phyloP scores from a whole-genome alignment of 2,329 filamentous ascomycete genomes.

The Alternaria sp. region DNA sequence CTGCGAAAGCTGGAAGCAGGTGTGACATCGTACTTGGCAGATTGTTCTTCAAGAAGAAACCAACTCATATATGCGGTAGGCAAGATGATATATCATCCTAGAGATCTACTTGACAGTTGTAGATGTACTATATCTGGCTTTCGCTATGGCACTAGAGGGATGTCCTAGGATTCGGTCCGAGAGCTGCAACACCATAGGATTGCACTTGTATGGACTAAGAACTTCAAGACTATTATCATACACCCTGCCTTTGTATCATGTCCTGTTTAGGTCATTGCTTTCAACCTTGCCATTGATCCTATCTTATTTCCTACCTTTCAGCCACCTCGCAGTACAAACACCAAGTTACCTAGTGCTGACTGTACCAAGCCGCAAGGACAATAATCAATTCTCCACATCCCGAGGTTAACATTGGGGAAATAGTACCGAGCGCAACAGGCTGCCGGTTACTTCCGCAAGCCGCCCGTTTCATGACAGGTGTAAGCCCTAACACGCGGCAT shows the following conservation, averaged over 20 bases:
- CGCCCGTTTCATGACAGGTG: not conserved
- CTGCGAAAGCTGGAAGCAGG: not conserved
- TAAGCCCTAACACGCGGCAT: constrained; percentile 2
- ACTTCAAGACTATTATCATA: no score
- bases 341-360: not conserved
- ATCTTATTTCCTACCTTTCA: not conserved
- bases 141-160: not conserved
- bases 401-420: not conserved
- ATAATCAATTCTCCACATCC: not conserved
- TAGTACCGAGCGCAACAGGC: not conserved
- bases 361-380: not conserved
- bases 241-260: not conserved
- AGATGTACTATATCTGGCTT: not conserved
- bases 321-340: not conserved
- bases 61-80: not conserved
- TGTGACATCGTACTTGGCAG: not conserved
- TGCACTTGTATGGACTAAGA: no score
- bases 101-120: not conserved
- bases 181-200: no score
- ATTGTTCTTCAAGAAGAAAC: not conserved
- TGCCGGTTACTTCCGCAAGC: constrained; percentile 1
- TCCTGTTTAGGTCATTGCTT: not conserved
- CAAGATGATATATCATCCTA: not conserved
- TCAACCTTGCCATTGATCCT: no score
- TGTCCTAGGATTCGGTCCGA: no score